Base-by-base conservation (phyloP, 2,329 filamentous ascomycete genomes). In the Rhynchosporium graminicola region DNA sequence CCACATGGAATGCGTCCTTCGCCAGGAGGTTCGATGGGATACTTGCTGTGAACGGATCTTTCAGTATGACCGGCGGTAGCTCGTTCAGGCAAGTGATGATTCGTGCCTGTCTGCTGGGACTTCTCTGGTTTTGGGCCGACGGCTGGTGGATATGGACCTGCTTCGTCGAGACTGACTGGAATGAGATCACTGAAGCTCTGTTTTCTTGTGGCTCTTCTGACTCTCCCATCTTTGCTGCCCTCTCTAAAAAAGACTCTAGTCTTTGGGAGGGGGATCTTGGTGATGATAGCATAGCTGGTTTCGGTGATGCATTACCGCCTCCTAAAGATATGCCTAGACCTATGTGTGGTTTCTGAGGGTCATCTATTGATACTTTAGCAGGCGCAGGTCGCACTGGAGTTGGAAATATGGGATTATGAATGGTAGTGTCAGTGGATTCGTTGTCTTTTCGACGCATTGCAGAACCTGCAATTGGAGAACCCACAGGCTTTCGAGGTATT, bases 101-200 rank as follows among this genome's bases (percentile, higher is more conserved):
- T 43, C 59, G 63, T 43, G 36, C 52, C 57, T 66, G 67, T 26
- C 57, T 45, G 62, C 33, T 60, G 43, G 38, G 50, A 31, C 48
- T 57, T 10, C 63, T 65, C 51, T 43, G 74, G 64, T 51, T 72
- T 69, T 67, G 72, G 61, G 58, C 71, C 65, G 67, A 67, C 60
- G 57, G 72, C 61, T 43, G 74, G 67, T 60, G 71, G 63, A 67
- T 70, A 57, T 65, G 64, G 62, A 66, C 68, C 65, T 69, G 67
- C 58, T 62, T 76, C 72, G 65, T 76, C 71, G 55, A 70, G 59
- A 59, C 75, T 71, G 67, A 76, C 70, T 62, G 77, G 73, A 64
- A 77, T 75, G 70, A 76, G 71, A 63, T 78, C 75, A 63, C 74
- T 77, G 70, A 75, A 75, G 68, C 71, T 75, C 40, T 65, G 61